Evolutionary conservation across 768 basidiomycete genomes (phyloP).

Genomic region (Boletus rubroflammeus): DNA sequence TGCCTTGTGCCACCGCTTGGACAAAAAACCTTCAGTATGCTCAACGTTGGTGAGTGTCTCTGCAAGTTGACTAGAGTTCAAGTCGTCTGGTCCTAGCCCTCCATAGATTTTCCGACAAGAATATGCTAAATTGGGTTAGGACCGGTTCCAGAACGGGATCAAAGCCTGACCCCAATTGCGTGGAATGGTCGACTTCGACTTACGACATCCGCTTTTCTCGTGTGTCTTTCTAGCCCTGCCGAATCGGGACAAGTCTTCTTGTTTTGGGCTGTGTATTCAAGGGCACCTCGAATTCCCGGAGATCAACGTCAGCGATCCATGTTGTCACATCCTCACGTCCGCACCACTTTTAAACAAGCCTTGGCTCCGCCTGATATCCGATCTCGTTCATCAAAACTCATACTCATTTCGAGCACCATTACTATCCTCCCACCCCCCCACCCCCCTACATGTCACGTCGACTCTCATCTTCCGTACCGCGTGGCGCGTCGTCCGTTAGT

Average conservation of each 20-base stretch:
- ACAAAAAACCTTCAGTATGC: neutral
- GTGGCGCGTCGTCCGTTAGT: conserved; percentile 25
- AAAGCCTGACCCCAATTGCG: conserved; percentile 25
- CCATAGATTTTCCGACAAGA: neutral
- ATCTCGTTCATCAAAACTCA: conserved; percentile 22
- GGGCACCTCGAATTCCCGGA: conserved; percentile 26
- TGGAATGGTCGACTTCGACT: conserved; percentile 31
- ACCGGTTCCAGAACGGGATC: conserved; percentile 11
- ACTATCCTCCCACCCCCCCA: conserved; percentile 17
- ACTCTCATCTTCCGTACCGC: conserved; percentile 36
- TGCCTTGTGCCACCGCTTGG: neutral
- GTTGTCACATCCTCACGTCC: conserved; percentile 17
- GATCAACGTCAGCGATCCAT: conserved; percentile 29
- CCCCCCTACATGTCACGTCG: conserved; percentile 55
- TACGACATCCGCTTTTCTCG: conserved; percentile 36
- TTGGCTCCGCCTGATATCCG: conserved; percentile 21
- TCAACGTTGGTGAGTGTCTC: too few species aligned
- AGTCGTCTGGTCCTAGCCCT: too few species aligned
- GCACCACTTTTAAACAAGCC: conserved; percentile 19
- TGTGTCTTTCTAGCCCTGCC: conserved; percentile 31
- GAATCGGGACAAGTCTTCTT: conserved; percentile 15
- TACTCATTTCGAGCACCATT: neutral
- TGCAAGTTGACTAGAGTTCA: too few species aligned
- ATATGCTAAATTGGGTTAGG: conserved; percentile 16
- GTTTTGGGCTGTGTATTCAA: conserved; percentile 24